Percentiles rank a stretch among this genome's conserved stretches.
These are phyloP conservation scores for Vaucheria bursata DNA, from an alignment of 352 stramenopile genomes.

Conservation along the genomic window DNA sequence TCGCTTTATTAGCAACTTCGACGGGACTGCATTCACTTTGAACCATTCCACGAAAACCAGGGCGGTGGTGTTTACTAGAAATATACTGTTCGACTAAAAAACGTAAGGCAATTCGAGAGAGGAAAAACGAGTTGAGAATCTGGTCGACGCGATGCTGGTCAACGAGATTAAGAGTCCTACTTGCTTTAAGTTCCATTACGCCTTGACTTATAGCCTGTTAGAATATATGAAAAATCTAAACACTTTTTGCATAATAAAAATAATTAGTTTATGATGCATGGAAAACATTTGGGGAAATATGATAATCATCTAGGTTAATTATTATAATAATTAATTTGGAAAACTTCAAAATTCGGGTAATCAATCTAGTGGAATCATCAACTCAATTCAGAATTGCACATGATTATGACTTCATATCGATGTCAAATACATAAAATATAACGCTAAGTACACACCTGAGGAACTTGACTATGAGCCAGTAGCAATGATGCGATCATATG, in stretches of 20 bases:
- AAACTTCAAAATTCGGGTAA: too few species aligned
- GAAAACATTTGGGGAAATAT: too few species aligned
- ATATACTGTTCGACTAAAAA: constrained; percentile 54
- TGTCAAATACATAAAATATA: too few species aligned
- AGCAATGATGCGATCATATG: constrained; percentile 33
- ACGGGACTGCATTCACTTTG: constrained; percentile 47
- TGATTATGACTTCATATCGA: too few species aligned
- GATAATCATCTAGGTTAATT: too few species aligned
- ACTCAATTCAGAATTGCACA: too few species aligned
- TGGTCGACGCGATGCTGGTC: constrained; percentile 41
- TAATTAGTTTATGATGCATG: too few species aligned
- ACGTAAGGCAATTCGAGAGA: constrained; percentile 49
- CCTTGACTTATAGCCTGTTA: constrained; percentile 30
- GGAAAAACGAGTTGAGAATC: constrained; percentile 44
- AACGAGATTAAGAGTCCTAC: constrained; percentile 11
- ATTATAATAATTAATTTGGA: too few species aligned
- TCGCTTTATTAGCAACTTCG: constrained; percentile 43
- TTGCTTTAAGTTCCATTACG: constrained; percentile 35
- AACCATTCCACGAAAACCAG: constrained; percentile 51
- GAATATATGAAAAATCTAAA: background rate
- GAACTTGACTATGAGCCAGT: constrained; percentile 32
- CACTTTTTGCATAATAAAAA: too few species aligned
- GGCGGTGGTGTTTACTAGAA: constrained; percentile 36
- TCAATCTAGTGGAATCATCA: too few species aligned
- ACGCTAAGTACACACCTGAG: constrained; percentile 12